Base-by-base conservation (phyloP, 2,329 filamentous ascomycete genomes). In the Diaporthe helianthi region DNA sequence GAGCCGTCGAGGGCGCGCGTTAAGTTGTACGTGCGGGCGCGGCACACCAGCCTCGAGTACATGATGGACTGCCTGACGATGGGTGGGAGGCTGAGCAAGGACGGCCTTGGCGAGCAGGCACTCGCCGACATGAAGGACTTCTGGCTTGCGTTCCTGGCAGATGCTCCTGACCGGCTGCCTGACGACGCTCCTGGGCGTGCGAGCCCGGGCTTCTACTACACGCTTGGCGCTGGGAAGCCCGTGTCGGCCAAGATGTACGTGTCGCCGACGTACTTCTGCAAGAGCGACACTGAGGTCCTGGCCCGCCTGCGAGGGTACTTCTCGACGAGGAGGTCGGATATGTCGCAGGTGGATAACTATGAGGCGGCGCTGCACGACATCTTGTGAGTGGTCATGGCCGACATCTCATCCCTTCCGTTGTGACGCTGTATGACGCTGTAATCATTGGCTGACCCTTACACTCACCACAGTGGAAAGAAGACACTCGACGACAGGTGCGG, bases 121-220 rank as follows among this genome's bases (percentile, higher is more conserved):
- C 65, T 75, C 13, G 63, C 55, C 24, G 72, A 73, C 65, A 68
- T 75, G 12, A 71, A 68, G 26, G 73, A 74, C 29, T 71, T 75
- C 36, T 75, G 74, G 74, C 72, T 71, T 19, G 71, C 72, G 10
- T 75, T 75, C 36, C 70, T 75, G 13, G 70, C 58, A 1, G 73
- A 74, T 29, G 72, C 73, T 2, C 73, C 74, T 1, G 72, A 71
- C n/a, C 60, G 46, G n/a, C 63, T 75, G 26, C 71, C 73, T 2
- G 53, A 66, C 1, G 73, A 72, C 10, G 71, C 70, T 1, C 71
- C 72, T 1, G 74, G 72, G 9, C 69, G 71, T 6, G 72, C 73
- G 4, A 73, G 72, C n/a, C 74, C 74, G 17, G 74, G 74, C 1
- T 75, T 75, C 54, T 75, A 75, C 41, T 75, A 73, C 46, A 75